phyloP scores from a whole-genome alignment of 75 land plant species.

The Chamaecyparis obtusa region DNA sequence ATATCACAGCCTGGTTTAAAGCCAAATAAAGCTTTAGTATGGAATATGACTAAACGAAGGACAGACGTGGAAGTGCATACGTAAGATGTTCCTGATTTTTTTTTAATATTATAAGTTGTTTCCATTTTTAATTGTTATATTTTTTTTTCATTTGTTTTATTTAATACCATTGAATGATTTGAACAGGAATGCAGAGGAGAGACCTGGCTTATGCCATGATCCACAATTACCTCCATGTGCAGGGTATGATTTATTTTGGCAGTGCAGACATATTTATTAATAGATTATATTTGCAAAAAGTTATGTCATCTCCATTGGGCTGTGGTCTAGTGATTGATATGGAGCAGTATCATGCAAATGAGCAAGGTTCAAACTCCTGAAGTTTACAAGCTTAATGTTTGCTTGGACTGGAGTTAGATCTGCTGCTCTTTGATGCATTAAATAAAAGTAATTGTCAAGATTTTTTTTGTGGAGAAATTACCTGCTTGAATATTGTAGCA shows the following conservation, averaged over 20 bases:
- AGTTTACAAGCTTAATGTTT: no score
- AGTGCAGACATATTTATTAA: no score
- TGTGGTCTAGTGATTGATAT: no score
- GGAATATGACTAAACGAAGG: constrained; percentile 95
- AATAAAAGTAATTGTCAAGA: no score
- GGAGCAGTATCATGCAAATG: no score
- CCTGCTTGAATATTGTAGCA: no score
- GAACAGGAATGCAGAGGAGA: constrained; percentile 58
- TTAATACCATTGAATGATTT: not conserved
- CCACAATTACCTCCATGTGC: constrained; percentile 91
- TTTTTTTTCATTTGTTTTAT: not conserved
- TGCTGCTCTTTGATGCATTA: no score
- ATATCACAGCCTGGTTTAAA: constrained; percentile 96
- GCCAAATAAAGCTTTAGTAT: constrained; percentile 64
- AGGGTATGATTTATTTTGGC: constrained; percentile 39
- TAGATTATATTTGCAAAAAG: no score
- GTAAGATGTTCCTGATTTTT: constrained; percentile 33
- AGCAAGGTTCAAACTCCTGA: no score
- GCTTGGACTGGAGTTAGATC: no score
- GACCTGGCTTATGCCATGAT: constrained; percentile 78
- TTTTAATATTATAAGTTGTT: not conserved
- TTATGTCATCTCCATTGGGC: no score
- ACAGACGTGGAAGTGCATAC: constrained; percentile 91
- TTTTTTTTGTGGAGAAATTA: no score
- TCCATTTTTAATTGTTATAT: not conserved